Evolutionary conservation across 1,284 basidiomycete genomes (phyloP).

Genomic region (Sporisorium iseilematis-ciliati): DNA sequence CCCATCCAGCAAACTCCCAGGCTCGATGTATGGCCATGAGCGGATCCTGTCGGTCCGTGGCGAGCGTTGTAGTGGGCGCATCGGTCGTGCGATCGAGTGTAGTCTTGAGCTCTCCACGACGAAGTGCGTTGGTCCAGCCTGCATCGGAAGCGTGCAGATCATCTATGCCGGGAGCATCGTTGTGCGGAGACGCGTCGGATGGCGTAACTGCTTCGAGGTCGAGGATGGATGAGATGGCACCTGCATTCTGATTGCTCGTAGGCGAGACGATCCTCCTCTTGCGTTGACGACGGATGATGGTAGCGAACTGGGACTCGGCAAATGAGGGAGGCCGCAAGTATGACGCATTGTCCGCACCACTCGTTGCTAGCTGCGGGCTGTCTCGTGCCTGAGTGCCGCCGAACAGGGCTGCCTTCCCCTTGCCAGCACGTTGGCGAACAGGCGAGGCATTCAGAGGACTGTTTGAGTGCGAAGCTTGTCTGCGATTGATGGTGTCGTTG

Average conservation of each 20-base stretch:
- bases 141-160: slow-evolving; percentile 21
- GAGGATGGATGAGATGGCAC: slow-evolving; percentile 15
- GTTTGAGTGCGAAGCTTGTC: not conserved
- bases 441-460: slow-evolving; percentile 10
- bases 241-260: slow-evolving; percentile 27
- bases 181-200: not conserved
- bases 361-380: not conserved
- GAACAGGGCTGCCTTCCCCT: slow-evolving; percentile 11
- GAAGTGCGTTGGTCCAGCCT: slow-evolving; percentile 30
- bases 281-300: slow-evolving; percentile 57
- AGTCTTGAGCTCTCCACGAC: slow-evolving; percentile 37
- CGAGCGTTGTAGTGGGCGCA: slow-evolving; percentile 25
- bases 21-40: slow-evolving; percentile 47
- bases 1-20: slow-evolving; percentile 63
- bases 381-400: not conserved
- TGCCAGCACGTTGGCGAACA: slow-evolving; percentile 30
- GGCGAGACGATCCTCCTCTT: slow-evolving; percentile 55
- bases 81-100: slow-evolving; percentile 1
- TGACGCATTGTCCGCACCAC: not conserved
- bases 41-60: slow-evolving; percentile 42
- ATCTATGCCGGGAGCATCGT: not conserved
- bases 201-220: slow-evolving; percentile 36
- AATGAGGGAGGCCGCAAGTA: slow-evolving; percentile 46
- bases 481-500: not conserved
- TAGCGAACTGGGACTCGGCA: slow-evolving; percentile 59